Evolutionary conservation across 805 yeast genomes (phyloP).

Genomic region (Suhomyces prunicola): DNA sequence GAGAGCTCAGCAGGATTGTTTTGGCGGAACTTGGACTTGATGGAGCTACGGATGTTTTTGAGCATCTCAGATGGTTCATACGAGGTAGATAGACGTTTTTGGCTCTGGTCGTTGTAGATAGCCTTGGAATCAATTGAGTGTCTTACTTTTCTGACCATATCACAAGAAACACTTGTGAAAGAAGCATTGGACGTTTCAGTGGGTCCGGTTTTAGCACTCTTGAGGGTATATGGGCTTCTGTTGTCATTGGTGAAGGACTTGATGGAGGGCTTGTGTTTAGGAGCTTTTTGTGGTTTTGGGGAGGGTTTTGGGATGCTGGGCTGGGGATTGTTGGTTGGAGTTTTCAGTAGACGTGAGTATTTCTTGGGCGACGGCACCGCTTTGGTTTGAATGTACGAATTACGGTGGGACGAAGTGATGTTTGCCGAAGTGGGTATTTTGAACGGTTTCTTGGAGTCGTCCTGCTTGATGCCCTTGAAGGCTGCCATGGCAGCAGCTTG

Average conservation of each 20-base stretch:
- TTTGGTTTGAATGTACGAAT: conserved; percentile 5
- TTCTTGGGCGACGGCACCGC: not conserved
- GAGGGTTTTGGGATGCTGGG: not conserved
- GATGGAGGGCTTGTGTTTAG: not conserved
- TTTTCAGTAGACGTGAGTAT: not conserved
- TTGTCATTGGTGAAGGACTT: not conserved
- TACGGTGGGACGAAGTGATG: not conserved
- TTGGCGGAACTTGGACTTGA: conserved; percentile 25
- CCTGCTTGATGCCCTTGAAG: conserved; percentile 24
- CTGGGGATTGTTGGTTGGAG: not conserved
- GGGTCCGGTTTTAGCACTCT: not conserved
- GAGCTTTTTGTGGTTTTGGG: not conserved
- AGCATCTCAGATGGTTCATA: conserved; percentile 32
- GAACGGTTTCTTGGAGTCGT: conserved; percentile 4
- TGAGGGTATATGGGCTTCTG: not conserved
- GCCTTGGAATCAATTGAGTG: conserved; percentile 23
- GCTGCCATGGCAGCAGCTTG: conserved; percentile 47
- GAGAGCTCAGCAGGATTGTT: conserved; percentile 13
- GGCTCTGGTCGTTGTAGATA: conserved; percentile 6
- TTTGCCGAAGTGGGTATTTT: conserved; percentile 3
- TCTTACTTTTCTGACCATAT: conserved; percentile 24
- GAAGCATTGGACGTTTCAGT: conserved; percentile 4
- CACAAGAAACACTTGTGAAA: conserved; percentile 13
- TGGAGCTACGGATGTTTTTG: conserved; percentile 26
- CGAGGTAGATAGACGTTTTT: conserved; percentile 13